Percentiles rank a stretch among this genome's conserved stretches.
These are phyloP conservation scores for Candida maesae DNA, from an alignment of 805 yeast species.

Conservation along the genomic window DNA sequence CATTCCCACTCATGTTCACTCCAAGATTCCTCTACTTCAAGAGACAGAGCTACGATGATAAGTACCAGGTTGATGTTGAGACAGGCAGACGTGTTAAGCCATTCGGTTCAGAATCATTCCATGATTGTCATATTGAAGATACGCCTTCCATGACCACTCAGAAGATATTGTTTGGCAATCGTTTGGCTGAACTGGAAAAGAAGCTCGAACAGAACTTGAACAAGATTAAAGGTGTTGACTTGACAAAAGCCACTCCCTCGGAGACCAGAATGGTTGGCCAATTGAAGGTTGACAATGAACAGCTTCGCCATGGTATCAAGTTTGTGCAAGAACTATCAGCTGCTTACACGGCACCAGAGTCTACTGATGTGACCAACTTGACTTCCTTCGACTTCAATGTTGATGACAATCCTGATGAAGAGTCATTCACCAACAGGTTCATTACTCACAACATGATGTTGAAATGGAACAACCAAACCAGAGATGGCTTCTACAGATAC, in stretches of 20 bases:
- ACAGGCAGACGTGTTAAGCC: slow-evolving; percentile 36
- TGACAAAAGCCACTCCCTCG: slow-evolving; percentile 24
- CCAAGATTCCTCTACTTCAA: slow-evolving; percentile 69
- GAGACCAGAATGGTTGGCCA: slow-evolving; percentile 10
- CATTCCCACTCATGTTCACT: slow-evolving; percentile 61
- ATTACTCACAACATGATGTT: slow-evolving; percentile 67
- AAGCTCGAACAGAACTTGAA: slow-evolving; percentile 33
- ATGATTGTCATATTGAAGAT: slow-evolving; percentile 45
- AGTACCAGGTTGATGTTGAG: slow-evolving; percentile 35
- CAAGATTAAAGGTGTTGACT: slow-evolving; percentile 24
- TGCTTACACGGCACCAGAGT: slow-evolving; percentile 9
- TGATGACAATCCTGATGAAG: slow-evolving; percentile 16
- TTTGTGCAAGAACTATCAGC: slow-evolving; percentile 15
- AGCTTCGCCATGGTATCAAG: slow-evolving; percentile 20
- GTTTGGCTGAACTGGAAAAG: slow-evolving; percentile 15
- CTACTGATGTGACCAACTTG: slow-evolving; percentile 2
- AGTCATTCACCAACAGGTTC: slow-evolving; percentile 50
- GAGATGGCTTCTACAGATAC: slow-evolving; percentile 63
- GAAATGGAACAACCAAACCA: slow-evolving; percentile 70
- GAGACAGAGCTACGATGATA: slow-evolving; percentile 49
- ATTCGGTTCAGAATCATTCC: slow-evolving; percentile 54
- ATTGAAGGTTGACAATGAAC: slow-evolving; percentile 23
- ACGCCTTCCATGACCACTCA: slow-evolving; percentile 45
- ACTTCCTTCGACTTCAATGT: slow-evolving; percentile 14
- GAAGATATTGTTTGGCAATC: slow-evolving; percentile 30